Evolutionary conservation across 257 asterid species (phyloP), one percentile per base, ranked within the genome.

Genomic region (Lavandula angustifolia): DNA sequence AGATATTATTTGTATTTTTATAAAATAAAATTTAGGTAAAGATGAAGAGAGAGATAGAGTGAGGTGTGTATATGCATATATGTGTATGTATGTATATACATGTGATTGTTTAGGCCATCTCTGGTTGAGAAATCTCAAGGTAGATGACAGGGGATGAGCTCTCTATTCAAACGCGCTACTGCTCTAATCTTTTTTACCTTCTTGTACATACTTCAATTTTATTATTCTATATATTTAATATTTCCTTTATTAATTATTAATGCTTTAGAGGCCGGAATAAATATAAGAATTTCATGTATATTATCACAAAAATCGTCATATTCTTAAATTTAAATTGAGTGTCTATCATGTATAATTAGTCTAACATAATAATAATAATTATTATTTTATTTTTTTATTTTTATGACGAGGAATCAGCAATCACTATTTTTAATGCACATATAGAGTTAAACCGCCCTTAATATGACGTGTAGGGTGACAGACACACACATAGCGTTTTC

Each of bases 61-160:
- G 7, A 14, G 11, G 14, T 13, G 6, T 63, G 49, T 67, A 31
- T 46, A 38, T 47, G 12, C 18, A 11, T 33, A n/a, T 14, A 9
- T 7, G 5, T 62, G 37, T 60, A 37, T 59, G 12, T 67, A 13
- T 60, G 64, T 60, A 1, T 18, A 29, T 54, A 40, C 22, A 22
- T 51, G 51, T 53, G 71, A 69, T 70, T 69, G 70, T 60, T 52
- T 69, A 37, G 65, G 64, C 64, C 47, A 53, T 61, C 64, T 53
- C 70, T 69, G 76, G 59, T 55, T 60, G 34, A 69, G 37, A 51
- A 49, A 55, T 64, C 59, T 64, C 62, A 34, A 72, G 73, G 66
- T 67, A 50, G 75, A 78, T 66, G 73, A 66, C 69, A 69, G 68
- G 32, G 61, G 68, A 62, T 70, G 73, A 70, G 59, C 76, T 58